Base-by-base conservation (phyloP, 495 filamentous ascomycete species). In the Saxispiralis lemnorum region DNA sequence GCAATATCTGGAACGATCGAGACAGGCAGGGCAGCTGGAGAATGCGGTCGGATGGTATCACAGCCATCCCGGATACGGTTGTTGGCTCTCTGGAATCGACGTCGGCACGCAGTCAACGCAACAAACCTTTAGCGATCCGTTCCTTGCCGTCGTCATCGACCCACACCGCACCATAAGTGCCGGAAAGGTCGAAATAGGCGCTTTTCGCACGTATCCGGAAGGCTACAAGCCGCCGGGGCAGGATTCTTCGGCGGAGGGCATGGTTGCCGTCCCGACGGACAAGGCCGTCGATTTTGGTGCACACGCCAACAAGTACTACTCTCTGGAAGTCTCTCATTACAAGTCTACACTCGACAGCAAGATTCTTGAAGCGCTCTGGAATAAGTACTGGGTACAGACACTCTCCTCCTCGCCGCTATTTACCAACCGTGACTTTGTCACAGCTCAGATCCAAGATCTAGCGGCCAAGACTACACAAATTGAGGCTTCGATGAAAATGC, bases 31-130 rank as follows among this genome's bases (percentile, higher is more conserved):
- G 19, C 80, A 88, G 39, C 62, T 72, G 56, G 92, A 99, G 57
- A 96, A 99, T 57, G 82, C 78, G 3, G 80, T 96, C 7, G 92
- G 92, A 15, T 99, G 92, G 92, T 99, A 99, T 59, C 92, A 99
- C 64, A 83, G 76, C 49, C 92, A 99, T 56, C 92, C 92, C 0
- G 92, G 92, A 9, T 99, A 99, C 57, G 92, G 92, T 7, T 99
- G 92, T 67, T 99, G 92, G 92, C 70, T 99, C 16, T 83, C 76
- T 31, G 92, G 92, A 19, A 96, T 96, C 58, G 92, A 99, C 58
- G 92, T 96, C 15, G 66, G 67, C 33, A 99, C 92, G 15, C 81
- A 99, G 58, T 64, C 68, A 45, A 74, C 74, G 49, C 83, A 95
- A 57, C 89, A 99, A 67, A 56, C 63, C 30, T 80, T 79, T 59